Evolutionary conservation across 768 basidiomycete species (phyloP).

Genomic region (Tulasnella sp.): DNA sequence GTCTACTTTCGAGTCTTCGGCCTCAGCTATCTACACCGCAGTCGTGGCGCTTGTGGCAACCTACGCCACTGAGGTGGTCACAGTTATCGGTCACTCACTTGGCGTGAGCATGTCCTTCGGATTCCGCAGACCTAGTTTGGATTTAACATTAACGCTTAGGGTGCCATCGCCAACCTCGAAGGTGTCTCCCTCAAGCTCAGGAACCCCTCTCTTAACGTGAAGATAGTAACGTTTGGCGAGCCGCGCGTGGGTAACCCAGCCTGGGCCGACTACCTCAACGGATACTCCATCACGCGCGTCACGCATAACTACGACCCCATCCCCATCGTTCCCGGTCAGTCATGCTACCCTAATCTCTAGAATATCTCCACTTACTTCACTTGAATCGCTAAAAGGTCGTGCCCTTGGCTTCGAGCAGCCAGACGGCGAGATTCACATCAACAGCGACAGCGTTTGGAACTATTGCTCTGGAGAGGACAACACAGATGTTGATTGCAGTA

Average conservation of each 20-base stretch:
- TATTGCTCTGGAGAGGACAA: conserved; percentile 56
- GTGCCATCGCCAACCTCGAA: conserved; percentile 12
- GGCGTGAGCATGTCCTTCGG: neutral
- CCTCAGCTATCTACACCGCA: neutral
- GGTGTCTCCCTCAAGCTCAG: conserved; percentile 11
- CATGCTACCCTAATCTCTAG: neutral
- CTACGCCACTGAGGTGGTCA: neutral
- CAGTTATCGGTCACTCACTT: conserved; percentile 13
- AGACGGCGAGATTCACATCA: conserved; percentile 8
- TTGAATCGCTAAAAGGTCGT: too few species aligned
- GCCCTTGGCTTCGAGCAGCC: conserved; percentile 13
- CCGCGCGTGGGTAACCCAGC: conserved; percentile 28
- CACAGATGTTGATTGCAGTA: conserved; percentile 37
- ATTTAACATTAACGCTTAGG: conserved; percentile 1
- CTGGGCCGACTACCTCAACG: conserved; percentile 37
- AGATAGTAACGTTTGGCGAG: conserved; percentile 6
- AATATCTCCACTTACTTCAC: neutral
- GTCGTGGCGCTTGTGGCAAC: conserved; percentile 9
- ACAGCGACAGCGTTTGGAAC: conserved; percentile 36
- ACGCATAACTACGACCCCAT: conserved; percentile 21
- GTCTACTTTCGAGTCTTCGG: conserved; percentile 2
- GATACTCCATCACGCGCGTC: conserved; percentile 11
- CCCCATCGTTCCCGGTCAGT: conserved; percentile 22
- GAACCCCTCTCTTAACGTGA: conserved; percentile 14
- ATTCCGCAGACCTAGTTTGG: neutral